These are phyloP conservation scores for Lentinus tigrinus DNA, from an alignment of 768 basidiomycete species.

Conservation along the genomic window DNA sequence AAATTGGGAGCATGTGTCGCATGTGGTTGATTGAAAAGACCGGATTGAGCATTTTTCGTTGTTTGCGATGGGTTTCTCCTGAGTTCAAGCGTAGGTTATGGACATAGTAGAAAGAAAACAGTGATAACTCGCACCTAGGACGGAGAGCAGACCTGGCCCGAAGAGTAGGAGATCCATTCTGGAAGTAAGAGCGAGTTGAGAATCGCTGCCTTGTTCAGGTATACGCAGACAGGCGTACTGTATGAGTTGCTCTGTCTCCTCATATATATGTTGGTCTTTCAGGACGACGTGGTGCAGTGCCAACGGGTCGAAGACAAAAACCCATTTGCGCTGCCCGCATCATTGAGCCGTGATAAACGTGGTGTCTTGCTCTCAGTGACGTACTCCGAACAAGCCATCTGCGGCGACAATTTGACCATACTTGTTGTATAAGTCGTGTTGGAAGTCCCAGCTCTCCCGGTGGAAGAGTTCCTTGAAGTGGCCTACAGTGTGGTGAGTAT, in stretches of 20 bases:
- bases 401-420: conserved; percentile 7
- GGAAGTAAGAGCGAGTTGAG: not conserved
- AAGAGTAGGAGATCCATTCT: not conserved
- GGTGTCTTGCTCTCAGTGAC: not conserved
- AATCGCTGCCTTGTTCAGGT: too few relatives aligned
- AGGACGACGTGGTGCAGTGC: conserved; percentile 27
- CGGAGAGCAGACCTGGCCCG: conserved; percentile 3
- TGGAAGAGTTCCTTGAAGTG: conserved; percentile 2
- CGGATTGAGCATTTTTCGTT: conserved; percentile 21
- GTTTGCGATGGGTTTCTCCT: conserved; percentile 21
- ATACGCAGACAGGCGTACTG: conserved; percentile 1
- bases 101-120: not conserved
- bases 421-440: not conserved
- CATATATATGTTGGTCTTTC: conserved; percentile 14
- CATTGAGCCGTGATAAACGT: not conserved
- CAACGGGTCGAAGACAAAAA: conserved; percentile 15
- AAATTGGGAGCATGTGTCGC: conserved; percentile 15
- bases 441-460: conserved; percentile 7
- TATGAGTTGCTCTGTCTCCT: conserved; percentile 25
- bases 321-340: not conserved
- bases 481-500: not conserved
- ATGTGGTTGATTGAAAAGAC: conserved; percentile 15
- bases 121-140: not conserved
- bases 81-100: not conserved
- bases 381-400: conserved; percentile 8